Base-by-base conservation (phyloP, 1,284 basidiomycete species). In the Kalmanozyma brasiliensis region DNA sequence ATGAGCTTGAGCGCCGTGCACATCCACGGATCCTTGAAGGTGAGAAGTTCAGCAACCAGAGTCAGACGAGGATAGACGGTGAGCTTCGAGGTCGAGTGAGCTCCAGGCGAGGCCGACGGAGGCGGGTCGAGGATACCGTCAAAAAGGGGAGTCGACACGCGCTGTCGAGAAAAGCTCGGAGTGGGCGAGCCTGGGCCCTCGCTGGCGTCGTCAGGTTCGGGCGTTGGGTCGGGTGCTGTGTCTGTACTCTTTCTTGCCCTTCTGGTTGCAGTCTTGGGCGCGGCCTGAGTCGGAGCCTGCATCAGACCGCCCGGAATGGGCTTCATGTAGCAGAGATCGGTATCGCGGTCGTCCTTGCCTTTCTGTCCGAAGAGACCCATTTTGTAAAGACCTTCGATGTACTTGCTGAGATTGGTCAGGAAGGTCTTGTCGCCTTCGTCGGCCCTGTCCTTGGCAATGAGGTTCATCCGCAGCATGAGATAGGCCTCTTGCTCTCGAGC, bases 1-100 rank as follows among this genome's bases (percentile, higher is more conserved):
- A 63, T 56, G 1, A 56, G 48, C 19, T 33, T 17, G 20, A 63
- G 38, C n/a, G 48, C 48, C 23, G 36, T 32, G 10, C 38, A 32
- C 16, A 56, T 8, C 38, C 36, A 45, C 3, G 48, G 49, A 5
- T 42, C 17, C 9, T 8, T 23, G 17, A n/a, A 9, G 29, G 13
- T 1, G 10, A 53, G 38, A n/a, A 47, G 19, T 5, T 33, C 16
- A 6, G 42, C 30, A n/a, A 34, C 19, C 4, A 45, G 29, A 22
- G 42, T 32, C 5, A 59, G 48, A 10, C 40, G 49, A 16, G 16
- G 43, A 11, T 46, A 26, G 37, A 51, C 30, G 8, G 30, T 19
- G 0, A 47, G 37, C 30, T 26, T 48, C 8, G 35, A 14, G 2
- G 37, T 49, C 4, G 37, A 42, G 17, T 19, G 11, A 3, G 26